Evolutionary conservation across 306 rosid species (phyloP).

Genomic region (Medicago ruthenica): DNA sequence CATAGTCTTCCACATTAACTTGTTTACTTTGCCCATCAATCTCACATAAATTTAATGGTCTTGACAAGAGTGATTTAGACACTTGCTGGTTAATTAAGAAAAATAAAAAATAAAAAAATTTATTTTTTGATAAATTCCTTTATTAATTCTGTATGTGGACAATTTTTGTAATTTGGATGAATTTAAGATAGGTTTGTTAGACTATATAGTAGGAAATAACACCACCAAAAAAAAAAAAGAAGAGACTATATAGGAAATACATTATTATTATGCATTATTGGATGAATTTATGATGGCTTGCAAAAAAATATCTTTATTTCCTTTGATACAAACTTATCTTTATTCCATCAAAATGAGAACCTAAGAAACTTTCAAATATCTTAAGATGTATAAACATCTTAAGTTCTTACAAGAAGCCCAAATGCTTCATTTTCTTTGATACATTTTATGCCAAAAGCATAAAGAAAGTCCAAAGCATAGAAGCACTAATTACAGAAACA

Average conservation of each 20-base stretch:
- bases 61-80: neutral
- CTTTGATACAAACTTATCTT: neutral
- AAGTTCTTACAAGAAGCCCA: neutral
- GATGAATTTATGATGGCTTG: no score
- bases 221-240: no score
- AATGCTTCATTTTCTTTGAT: neutral
- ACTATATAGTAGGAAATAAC: no score
- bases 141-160: no score
- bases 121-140: no score
- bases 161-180: no score
- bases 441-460: neutral
- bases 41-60: neutral
- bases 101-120: no score
- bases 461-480: neutral
- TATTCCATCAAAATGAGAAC: neutral
- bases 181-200: no score
- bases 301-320: neutral
- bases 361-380: neutral
- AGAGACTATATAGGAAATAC: no score
- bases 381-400: neutral
- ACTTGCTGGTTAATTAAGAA: no score
- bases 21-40: neutral
- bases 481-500: constrained; percentile 9
- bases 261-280: no score
- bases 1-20: no score